phyloP scores from a whole-genome alignment of 1,139 yeast species.

The Starmera stellimalicola region DNA sequence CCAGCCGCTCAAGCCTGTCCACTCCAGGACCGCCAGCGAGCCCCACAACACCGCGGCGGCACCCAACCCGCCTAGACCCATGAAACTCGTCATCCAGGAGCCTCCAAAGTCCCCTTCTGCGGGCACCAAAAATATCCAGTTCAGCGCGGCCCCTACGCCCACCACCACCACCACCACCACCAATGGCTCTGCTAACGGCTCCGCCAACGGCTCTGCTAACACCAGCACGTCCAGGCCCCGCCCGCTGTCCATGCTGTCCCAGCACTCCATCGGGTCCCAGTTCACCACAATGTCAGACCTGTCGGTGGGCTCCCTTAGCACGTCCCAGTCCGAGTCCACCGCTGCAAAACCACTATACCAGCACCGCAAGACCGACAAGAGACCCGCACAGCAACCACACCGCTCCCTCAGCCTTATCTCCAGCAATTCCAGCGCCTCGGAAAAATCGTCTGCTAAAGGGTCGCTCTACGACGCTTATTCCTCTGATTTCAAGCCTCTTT shows the following conservation, averaged over 20 bases:
- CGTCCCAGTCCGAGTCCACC: conserved; percentile 9
- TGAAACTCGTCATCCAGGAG: conserved; percentile 9
- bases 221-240: conserved; percentile 28
- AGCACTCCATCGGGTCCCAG: conserved; percentile 34
- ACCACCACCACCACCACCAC: no score
- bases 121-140: conserved; percentile 3
- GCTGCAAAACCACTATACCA: conserved; percentile 1
- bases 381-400: background rate
- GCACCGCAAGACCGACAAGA: background rate
- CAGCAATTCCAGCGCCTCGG: conserved; percentile 31
- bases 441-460: conserved; percentile 29
- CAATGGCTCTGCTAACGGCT: no score
- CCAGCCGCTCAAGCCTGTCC: background rate
- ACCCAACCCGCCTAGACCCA: background rate
- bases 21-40: background rate
- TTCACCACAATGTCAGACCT: conserved; percentile 16
- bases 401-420: conserved; percentile 27
- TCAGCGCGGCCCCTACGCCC: no score
- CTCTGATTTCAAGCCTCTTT: conserved; percentile 5
- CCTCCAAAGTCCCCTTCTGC: conserved; percentile 12
- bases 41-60: background rate
- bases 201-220: no score
- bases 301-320: conserved; percentile 11
- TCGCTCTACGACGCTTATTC: conserved; percentile 26
- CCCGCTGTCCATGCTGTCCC: conserved; percentile 62